Conservation (phyloP, 306 rosid genomes). For the Prunus dulcis region DNA sequence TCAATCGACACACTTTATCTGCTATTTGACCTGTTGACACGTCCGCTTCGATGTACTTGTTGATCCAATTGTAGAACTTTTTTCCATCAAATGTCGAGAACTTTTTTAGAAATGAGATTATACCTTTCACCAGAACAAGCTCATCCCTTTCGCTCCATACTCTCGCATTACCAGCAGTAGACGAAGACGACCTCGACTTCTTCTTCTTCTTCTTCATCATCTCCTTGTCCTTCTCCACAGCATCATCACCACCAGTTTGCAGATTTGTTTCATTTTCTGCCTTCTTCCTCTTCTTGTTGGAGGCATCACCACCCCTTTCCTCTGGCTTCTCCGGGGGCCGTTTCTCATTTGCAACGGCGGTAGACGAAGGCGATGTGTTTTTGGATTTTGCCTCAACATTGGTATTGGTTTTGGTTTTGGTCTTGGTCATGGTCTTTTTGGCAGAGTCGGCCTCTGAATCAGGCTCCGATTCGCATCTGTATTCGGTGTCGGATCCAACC, state of each 20-base stretch:
- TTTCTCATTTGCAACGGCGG: no score
- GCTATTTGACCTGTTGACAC: background rate
- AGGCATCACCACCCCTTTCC: background rate
- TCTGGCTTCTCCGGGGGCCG: no score
- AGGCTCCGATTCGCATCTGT: background rate
- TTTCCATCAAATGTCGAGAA: background rate
- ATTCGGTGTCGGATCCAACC: background rate
- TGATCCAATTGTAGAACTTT: background rate
- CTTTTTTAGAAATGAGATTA: background rate
- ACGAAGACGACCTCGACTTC: no score
- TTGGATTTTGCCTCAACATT: no score
- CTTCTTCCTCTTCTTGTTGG: background rate
- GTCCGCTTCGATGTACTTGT: background rate
- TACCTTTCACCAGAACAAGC: background rate
- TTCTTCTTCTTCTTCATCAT: no score
- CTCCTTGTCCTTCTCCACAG: no score
- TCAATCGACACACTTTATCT: background rate
- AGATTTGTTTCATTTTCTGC: no score
- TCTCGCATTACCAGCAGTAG: background rate
- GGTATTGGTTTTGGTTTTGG: background rate
- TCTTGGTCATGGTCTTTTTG: background rate
- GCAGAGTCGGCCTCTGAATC: background rate
- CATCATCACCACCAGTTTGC: no score
- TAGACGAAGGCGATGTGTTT: no score
- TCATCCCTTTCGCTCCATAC: background rate